A percentile compares a stretch with the other conserved stretches of the same genome.
Evolutionary conservation across 306 rosid species (phyloP).

Genomic region (Begonia masoniana): DNA sequence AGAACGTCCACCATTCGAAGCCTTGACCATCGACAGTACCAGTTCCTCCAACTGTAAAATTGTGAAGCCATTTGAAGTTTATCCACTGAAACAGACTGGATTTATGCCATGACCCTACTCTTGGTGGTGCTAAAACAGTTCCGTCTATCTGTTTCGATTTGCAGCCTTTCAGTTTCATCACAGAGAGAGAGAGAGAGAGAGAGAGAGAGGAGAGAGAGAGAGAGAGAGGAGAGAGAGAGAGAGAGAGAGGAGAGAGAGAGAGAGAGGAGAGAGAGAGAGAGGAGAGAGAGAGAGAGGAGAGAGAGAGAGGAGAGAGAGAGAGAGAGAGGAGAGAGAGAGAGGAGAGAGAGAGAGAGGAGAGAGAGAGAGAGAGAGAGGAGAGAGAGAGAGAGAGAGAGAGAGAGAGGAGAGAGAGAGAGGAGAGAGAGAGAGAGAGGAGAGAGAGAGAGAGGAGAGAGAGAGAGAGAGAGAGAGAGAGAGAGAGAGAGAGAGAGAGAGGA

Average conservation of each 20-base stretch:
- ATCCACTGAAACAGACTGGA: slow-evolving; percentile 73
- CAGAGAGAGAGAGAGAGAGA: too few relatives aligned
- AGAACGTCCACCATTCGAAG: slow-evolving; percentile 53
- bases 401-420: slow-evolving; percentile 9
- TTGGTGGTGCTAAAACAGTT: slow-evolving; percentile 57
- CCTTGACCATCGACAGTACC: slow-evolving; percentile 89
- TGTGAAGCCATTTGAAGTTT: slow-evolving; percentile 67
- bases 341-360: too few relatives aligned
- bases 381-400: slow-evolving; percentile 17
- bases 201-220: neutral
- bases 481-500: slow-evolving; percentile 25
- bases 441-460: slow-evolving; percentile 25
- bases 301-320: slow-evolving; percentile 26
- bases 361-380: slow-evolving; percentile 24
- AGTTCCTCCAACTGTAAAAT: slow-evolving; percentile 67
- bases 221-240: slow-evolving; percentile 24
- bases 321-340: slow-evolving; percentile 20
- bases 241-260: slow-evolving; percentile 16
- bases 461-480: slow-evolving; percentile 23
- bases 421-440: slow-evolving; percentile 25
- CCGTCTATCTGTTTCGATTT: slow-evolving; percentile 67
- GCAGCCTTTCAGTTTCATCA: neutral
- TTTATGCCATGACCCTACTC: slow-evolving; percentile 59
- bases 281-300: slow-evolving; percentile 26
- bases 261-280: slow-evolving; percentile 25